A percentile compares a stretch with the other conserved stretches of the same genome.
Conservation (phyloP, 257 asterid genomes). For the Datura wrightii region DNA sequence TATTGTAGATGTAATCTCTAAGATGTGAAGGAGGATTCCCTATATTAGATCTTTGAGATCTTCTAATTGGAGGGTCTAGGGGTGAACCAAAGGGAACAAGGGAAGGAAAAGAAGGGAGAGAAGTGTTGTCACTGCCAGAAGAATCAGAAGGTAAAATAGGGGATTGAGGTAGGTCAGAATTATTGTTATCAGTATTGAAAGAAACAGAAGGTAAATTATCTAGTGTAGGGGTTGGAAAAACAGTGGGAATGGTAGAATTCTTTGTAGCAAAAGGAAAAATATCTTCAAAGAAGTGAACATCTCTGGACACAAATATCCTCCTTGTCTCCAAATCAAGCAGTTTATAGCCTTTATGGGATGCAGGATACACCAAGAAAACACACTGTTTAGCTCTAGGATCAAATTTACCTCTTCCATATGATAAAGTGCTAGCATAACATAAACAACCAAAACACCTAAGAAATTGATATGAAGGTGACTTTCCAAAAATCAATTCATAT, state of each 20-base stretch:
- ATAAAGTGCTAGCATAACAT: neutral
- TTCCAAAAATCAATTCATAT: neutral
- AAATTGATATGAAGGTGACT: neutral
- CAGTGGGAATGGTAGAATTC: too few species aligned
- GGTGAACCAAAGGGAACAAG: too few species aligned
- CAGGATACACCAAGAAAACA: neutral
- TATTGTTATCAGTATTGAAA: too few species aligned
- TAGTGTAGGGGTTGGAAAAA: too few species aligned
- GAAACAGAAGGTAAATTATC: too few species aligned
- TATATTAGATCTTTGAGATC: too few species aligned
- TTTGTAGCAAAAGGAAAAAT: too few species aligned
- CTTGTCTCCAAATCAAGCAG: neutral
- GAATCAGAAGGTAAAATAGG: too few species aligned
- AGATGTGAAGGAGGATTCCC: neutral
- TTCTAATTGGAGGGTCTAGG: too few species aligned
- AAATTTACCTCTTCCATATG: neutral
- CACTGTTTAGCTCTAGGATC: neutral
- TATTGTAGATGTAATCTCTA: too few species aligned
- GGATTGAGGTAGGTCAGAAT: too few species aligned
- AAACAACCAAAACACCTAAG: neutral
- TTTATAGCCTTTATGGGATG: neutral
- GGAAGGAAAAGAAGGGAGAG: too few species aligned
- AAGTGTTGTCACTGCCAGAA: fast-evolving
- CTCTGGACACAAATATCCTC: neutral
- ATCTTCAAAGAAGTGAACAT: neutral